phyloP scores from a whole-genome alignment of 2,329 filamentous ascomycete genomes.

The Reticulascus tulasneorum region DNA sequence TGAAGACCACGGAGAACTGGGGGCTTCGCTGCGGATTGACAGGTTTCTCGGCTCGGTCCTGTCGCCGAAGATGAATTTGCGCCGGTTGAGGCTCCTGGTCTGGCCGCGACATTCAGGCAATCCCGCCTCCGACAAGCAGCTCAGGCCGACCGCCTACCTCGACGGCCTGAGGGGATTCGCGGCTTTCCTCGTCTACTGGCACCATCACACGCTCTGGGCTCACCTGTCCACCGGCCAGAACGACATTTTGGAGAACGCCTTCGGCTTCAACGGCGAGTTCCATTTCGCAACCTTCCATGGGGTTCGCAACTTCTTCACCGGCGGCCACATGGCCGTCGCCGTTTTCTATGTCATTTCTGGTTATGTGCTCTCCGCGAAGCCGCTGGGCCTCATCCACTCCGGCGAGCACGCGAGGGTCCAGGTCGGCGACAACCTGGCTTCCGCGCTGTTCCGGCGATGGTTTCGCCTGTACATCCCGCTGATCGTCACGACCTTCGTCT shows the following conservation, averaged over 20 bases:
- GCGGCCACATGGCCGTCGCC: constrained; percentile 25
- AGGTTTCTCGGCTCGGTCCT: no score
- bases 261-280: constrained; percentile 42
- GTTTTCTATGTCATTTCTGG: constrained; percentile 32
- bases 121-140: constrained; percentile 11
- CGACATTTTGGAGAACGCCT: constrained; percentile 47
- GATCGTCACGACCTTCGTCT: constrained; percentile 1
- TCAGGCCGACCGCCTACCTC: constrained; percentile 42
- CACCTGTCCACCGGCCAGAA: constrained; percentile 28
- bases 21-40: constrained; percentile 18
- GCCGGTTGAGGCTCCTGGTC: constrained; percentile 4
- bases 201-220: constrained; percentile 56
- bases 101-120: no score
- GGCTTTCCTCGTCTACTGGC: constrained; percentile 60
- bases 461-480: constrained; percentile 8
- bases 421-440: constrained; percentile 28
- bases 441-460: constrained; percentile 5
- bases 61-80: constrained; percentile 2
- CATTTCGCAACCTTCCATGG: constrained; percentile 38
- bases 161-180: constrained; percentile 65
- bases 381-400: constrained; percentile 20
- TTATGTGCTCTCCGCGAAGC: constrained; percentile 26
- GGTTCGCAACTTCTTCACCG: constrained; percentile 22
- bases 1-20: constrained; percentile 24
- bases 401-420: constrained; percentile 17